Percentiles rank a stretch among this genome's conserved stretches.
Conservation (phyloP, 257 asterid genomes). For the Ligustrum vulgare region DNA sequence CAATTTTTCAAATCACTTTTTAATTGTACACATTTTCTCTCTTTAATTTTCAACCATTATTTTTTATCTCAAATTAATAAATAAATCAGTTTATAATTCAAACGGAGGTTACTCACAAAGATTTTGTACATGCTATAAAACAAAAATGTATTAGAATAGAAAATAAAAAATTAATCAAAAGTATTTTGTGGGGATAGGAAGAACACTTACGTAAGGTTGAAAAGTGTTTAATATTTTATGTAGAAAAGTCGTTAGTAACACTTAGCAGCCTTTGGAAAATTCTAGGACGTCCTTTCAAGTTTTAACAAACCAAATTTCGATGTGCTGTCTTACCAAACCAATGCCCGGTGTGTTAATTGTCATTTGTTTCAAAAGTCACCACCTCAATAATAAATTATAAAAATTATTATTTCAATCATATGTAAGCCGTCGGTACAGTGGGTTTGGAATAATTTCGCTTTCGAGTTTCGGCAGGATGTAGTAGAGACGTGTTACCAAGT, state of each 20-base stretch:
- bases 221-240: not conserved
- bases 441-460: not conserved
- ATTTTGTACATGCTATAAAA: too few relatives aligned
- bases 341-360: not conserved
- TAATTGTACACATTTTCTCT: too few relatives aligned
- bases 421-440: not conserved
- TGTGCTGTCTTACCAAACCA: not conserved
- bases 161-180: too few relatives aligned
- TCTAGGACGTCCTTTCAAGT: not conserved
- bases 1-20: too few relatives aligned
- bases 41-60: too few relatives aligned
- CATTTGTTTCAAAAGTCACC: not conserved
- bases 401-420: not conserved
- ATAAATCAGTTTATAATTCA: too few relatives aligned
- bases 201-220: not conserved
- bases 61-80: too few relatives aligned
- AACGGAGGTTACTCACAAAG: too few relatives aligned
- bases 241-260: not conserved
- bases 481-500: not conserved
- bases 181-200: not conserved
- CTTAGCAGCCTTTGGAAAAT: not conserved
- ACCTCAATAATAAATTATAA: not conserved
- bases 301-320: not conserved
- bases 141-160: too few relatives aligned
- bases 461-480: not conserved